Conservation (phyloP, 2,329 filamentous ascomycete genomes). For the Fusarium austroafricanum region DNA sequence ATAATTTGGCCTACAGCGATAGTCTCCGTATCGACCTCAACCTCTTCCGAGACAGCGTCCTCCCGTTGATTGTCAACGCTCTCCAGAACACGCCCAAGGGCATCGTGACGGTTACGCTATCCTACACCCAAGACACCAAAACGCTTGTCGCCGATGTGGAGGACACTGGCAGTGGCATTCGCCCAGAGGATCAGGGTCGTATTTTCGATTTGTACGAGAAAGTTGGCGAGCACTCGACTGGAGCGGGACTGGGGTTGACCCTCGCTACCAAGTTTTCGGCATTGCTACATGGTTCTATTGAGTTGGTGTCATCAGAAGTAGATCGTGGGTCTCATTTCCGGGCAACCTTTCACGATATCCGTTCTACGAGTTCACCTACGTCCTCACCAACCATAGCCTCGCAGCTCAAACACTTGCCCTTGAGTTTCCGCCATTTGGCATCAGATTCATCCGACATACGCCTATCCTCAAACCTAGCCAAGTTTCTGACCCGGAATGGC, state of each 20-base stretch:
- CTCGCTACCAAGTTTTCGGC: slow-evolving; percentile 56
- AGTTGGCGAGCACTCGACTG: slow-evolving; percentile 50
- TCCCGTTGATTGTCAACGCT: slow-evolving; percentile 56
- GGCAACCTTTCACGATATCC: slow-evolving; percentile 33
- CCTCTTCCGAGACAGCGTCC: slow-evolving; percentile 56
- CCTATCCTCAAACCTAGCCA: slow-evolving; percentile 10
- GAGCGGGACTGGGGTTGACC: slow-evolving; percentile 58
- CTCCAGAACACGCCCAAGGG: slow-evolving; percentile 55
- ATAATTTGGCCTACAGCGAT: slow-evolving; percentile 27
- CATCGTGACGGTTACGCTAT: slow-evolving; percentile 51
- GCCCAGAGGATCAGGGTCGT: slow-evolving; percentile 48
- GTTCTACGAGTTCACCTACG: background rate
- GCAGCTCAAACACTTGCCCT: background rate
- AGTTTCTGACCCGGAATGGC: slow-evolving; percentile 8
- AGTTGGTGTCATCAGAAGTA: slow-evolving; percentile 51
- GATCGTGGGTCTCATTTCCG: slow-evolving; percentile 56
- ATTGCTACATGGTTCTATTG: slow-evolving; percentile 53
- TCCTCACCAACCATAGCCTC: background rate
- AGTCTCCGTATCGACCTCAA: slow-evolving; percentile 52
- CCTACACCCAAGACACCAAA: slow-evolving; percentile 46
- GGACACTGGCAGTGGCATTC: slow-evolving; percentile 58
- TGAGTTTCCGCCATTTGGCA: slow-evolving; percentile 5
- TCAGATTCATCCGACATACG: background rate
- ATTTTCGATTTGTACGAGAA: slow-evolving; percentile 60
- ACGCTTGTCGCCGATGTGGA: slow-evolving; percentile 54